Base-by-base conservation (phyloP, 2,329 filamentous ascomycete genomes). In the Chaetomium olivaceum region DNA sequence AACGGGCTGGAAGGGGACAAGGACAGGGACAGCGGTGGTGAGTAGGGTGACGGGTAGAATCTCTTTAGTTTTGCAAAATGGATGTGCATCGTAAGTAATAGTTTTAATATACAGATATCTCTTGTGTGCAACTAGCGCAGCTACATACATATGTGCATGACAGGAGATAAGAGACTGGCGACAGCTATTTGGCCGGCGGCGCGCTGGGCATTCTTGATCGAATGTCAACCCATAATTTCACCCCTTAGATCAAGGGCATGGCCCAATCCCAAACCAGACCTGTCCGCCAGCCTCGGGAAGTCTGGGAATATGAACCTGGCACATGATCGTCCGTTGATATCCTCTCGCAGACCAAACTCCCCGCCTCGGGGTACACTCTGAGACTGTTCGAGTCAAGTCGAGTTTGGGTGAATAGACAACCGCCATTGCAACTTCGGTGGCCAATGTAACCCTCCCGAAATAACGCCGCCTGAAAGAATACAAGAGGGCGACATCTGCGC, bases 1-100 rank as follows among this genome's bases (percentile, higher is more conserved):
- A 90, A 90, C 65, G 74, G 74, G 19, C 58, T 76, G 48, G 73
- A 74, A 62, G 72, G 71, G 29, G 69, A 66, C 27, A 66, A 70
- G 19, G 60, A 62, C 3, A 66, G 71, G 19, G 60, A 62, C 3
- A 62, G 51, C 60, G 58, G 58, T 12, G 61, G 58, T 16, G 46
- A 62, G 54, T 46, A 57, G 43, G 29, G 19, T 16, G 29, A 21
- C 8, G 33, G 11, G 33, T 12, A 36, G 29, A 4, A 33, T 33
- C 8, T 36, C 11, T 52, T 52, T 52, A 19, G 50, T 56, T n/a
- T 56, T 7, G 25, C 31, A 14, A 16, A 31, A 21, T 2, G 5
- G 25, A 25, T 57, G 31, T 23, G 54, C 29, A 9, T 14, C 19
- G n/a, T 36, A 36, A 6, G 12, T 33, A 11, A 19, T 56, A 19